Base-by-base conservation (phyloP, 1,284 basidiomycete genomes). In the Irpex sp. region DNA sequence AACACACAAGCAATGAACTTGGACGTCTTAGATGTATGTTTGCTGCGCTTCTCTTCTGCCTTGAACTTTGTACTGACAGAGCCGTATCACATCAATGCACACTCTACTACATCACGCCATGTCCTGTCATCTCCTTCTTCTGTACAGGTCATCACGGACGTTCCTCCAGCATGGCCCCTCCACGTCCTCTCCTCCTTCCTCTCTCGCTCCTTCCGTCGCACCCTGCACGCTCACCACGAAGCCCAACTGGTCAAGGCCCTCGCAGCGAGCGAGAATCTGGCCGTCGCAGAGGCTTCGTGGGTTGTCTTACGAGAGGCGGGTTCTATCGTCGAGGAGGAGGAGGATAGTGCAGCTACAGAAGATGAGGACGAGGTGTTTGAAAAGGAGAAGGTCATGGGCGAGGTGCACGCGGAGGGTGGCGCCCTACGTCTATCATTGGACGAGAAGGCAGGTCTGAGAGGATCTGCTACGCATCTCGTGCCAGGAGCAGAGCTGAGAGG, bases 1-100 rank as follows among this genome's bases (percentile, higher is more conserved):
- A 89, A 90, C 70, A 86, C 93, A 0, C 94, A 95, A 72, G 90
- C 89, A 1, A 81, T 87, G 65, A 89, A 89, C 69, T 79, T 96
- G 37, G 92, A 95, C 69, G 82, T 87, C 1, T 68, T 87, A 15
- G 90, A 94, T 71, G 93, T 95, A 69, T 69, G 86, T 64, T 7
- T n/a, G 13, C 19, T 60, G 62, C 58, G 60, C 51, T 51, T 59
- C 60, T 51, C 57, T 17, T 56, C 21, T 36, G 15, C 26, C 26
- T 26, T 3, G 26, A 26, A 26, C 3, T 26, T 26, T 26, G 26
- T 26, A 26, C 26, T 26, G 26, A 26, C 26, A 26, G 3, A 26
- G 26, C 26, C 26, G 26, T 26, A 26, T 26, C 3, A 26, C 26
- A 26, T 26, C 26, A 26, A 26, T 4, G 26, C 26, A 26, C 26